A percentile compares a stretch with the other conserved stretches of the same genome.
Evolutionary conservation across 441 rosid genomes (phyloP).

Genomic region (Jatropha multifida): DNA sequence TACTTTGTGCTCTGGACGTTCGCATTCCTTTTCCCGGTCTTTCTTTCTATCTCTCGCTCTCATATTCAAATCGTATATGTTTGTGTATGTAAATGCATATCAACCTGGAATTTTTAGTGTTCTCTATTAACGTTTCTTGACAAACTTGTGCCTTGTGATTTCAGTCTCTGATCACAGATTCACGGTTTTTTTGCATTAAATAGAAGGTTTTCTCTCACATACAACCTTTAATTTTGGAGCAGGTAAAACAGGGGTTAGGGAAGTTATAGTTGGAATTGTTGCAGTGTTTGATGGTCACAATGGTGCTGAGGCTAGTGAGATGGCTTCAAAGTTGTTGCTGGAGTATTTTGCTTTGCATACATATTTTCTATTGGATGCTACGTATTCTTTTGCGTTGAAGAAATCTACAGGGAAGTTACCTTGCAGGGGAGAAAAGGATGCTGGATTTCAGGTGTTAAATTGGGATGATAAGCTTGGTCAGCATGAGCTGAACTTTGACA

Average conservation of each 20-base stretch:
- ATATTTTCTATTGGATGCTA: slow-evolving; percentile 85
- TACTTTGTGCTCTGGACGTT: slow-evolving; percentile 76
- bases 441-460: slow-evolving; percentile 43
- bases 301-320: slow-evolving; percentile 98
- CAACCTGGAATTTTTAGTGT: neutral
- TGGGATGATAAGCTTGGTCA: slow-evolving; percentile 46
- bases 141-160: neutral
- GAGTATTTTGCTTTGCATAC: slow-evolving; percentile 91
- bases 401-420: slow-evolving; percentile 48
- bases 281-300: slow-evolving; percentile 97
- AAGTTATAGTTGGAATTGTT: slow-evolving; percentile 66
- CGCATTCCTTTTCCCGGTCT: slow-evolving; percentile 82
- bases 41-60: neutral
- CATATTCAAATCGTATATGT: neutral
- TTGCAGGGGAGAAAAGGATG: slow-evolving; percentile 41
- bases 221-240: slow-evolving; percentile 28
- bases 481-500: slow-evolving; percentile 47
- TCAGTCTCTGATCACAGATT: neutral
- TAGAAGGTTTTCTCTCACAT: slow-evolving; percentile 14
- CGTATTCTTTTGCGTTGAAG: slow-evolving; percentile 53
- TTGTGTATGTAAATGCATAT: neutral
- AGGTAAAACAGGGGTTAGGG: slow-evolving; percentile 68
- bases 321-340: slow-evolving; percentile 83
- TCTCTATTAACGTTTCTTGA: neutral
- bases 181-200: neutral